Evolutionary conservation across 2,329 filamentous ascomycete species (phyloP).

Genomic region (Colletotrichum sp.): DNA sequence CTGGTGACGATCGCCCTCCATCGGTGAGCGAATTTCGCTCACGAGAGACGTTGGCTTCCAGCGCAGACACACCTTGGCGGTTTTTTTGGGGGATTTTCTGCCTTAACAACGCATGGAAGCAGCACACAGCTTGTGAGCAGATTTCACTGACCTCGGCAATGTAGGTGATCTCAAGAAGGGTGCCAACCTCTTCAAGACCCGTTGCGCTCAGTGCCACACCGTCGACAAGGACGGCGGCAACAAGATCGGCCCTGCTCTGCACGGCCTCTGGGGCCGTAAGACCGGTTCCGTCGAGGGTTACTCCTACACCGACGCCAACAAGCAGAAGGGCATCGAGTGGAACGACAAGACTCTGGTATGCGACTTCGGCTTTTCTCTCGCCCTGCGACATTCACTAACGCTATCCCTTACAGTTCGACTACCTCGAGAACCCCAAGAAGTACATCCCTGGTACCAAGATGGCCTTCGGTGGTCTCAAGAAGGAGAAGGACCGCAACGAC

Average conservation of each 20-base stretch:
- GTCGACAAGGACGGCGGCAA: constrained; percentile 88
- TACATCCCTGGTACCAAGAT: constrained; percentile 99
- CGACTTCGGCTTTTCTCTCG: constrained; percentile 17
- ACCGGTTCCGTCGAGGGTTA: constrained; percentile 90
- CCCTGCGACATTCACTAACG: constrained; percentile 22
- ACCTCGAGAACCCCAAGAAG: constrained; percentile 99
- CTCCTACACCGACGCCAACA: constrained; percentile 99
- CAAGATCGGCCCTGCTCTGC: constrained; percentile 97
- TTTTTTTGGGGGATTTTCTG: background rate
- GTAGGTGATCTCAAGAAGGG: constrained; percentile 93
- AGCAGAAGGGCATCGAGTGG: constrained; percentile 93
- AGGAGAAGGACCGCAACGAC: constrained; percentile 99
- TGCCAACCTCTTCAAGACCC: constrained; percentile 98
- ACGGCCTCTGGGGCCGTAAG: constrained; percentile 98
- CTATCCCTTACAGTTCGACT: constrained; percentile 71
- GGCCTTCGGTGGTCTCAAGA: constrained; percentile 99
- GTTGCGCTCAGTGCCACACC: constrained; percentile 99
- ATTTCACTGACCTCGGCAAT: constrained; percentile 21
- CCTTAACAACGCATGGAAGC: background rate
- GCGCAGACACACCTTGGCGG: background rate
- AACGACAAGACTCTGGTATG: constrained; percentile 82
- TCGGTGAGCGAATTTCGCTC: background rate
- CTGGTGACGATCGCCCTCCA: background rate
- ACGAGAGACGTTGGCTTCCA: background rate
- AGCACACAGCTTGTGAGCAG: background rate